phyloP scores from a whole-genome alignment of 768 basidiomycete species.

The Cyathus striatus region DNA sequence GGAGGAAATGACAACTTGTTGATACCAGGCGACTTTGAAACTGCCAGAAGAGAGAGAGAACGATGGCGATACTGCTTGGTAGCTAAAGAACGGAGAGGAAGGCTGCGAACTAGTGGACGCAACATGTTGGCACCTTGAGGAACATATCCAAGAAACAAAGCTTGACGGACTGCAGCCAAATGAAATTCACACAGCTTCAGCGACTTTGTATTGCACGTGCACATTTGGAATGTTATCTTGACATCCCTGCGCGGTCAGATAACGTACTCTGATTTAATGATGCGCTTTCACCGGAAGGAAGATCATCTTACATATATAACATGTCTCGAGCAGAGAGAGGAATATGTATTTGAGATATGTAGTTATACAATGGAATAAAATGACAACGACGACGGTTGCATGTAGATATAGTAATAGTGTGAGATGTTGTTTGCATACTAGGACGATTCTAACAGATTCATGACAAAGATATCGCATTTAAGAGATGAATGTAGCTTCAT shows the following conservation, averaged over 20 bases:
- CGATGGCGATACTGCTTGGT: neutral
- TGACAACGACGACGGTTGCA: neutral
- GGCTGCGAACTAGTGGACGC: conserved; percentile 29
- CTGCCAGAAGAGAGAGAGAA: neutral
- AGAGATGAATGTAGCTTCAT: conserved; percentile 90
- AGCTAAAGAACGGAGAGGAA: conserved; percentile 2
- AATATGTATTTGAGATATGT: no score
- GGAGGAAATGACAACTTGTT: no score
- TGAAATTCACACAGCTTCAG: no score
- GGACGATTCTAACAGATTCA: neutral
- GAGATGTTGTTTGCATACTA: no score
- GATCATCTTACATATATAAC: no score
- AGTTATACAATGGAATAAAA: conserved; percentile 1
- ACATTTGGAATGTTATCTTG: neutral
- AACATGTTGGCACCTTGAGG: conserved; percentile 53
- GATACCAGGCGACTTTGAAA: no score
- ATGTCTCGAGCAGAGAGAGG: no score
- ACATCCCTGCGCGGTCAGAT: no score
- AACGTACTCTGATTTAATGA: no score
- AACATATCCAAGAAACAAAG: conserved; percentile 12
- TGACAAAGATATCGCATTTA: conserved; percentile 9
- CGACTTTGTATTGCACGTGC: conserved; percentile 2
- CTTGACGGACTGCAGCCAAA: no score
- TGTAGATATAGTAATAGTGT: neutral
- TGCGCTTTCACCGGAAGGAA: no score